Percentiles rank a stretch among this genome's conserved stretches.
phyloP scores from a whole-genome alignment of 2,329 filamentous ascomycete species.

The Alternaria tenuissima region DNA sequence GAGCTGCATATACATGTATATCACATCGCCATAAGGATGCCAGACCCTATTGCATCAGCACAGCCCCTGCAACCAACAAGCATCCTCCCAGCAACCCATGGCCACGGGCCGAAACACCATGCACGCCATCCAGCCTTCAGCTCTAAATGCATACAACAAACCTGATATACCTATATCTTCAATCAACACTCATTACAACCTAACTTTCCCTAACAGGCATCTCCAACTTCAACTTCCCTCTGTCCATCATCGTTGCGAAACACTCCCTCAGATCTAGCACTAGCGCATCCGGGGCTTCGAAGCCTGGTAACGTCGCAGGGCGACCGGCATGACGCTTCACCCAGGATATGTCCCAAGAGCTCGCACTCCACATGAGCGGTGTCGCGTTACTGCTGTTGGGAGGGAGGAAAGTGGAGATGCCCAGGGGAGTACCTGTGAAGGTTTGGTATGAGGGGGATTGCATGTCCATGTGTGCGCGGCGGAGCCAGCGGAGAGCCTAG shows the following conservation, averaged over 20 bases:
- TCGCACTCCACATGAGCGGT: conserved; percentile 51
- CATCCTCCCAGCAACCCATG: conserved; percentile 5
- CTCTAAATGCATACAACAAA: conserved; percentile 30
- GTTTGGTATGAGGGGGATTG: conserved; percentile 17
- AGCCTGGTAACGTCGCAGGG: conserved; percentile 47
- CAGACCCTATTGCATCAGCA: neutral
- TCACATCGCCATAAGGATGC: neutral
- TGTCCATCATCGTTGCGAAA: conserved; percentile 36
- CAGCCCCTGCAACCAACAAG: conserved; percentile 5
- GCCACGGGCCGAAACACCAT: conserved; percentile 1
- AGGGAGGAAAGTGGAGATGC: conserved; percentile 51
- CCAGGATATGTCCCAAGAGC: conserved; percentile 50
- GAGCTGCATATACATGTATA: neutral
- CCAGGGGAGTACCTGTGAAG: conserved; percentile 47
- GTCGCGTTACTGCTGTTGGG: conserved; percentile 26
- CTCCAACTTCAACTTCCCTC: conserved; percentile 25
- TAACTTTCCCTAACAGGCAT: conserved; percentile 34
- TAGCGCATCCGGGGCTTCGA: conserved; percentile 53
- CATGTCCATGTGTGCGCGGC: conserved; percentile 45
- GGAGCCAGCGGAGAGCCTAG: conserved; percentile 53
- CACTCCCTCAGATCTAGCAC: conserved; percentile 54
- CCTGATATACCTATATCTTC: conserved; percentile 46
- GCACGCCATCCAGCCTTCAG: neutral
- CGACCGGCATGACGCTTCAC: conserved; percentile 46
- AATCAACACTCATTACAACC: conserved; percentile 39